These are phyloP conservation scores for Stramenopiles sp. DNA, from an alignment of 352 stramenopile genomes.

Conservation along the genomic window DNA sequence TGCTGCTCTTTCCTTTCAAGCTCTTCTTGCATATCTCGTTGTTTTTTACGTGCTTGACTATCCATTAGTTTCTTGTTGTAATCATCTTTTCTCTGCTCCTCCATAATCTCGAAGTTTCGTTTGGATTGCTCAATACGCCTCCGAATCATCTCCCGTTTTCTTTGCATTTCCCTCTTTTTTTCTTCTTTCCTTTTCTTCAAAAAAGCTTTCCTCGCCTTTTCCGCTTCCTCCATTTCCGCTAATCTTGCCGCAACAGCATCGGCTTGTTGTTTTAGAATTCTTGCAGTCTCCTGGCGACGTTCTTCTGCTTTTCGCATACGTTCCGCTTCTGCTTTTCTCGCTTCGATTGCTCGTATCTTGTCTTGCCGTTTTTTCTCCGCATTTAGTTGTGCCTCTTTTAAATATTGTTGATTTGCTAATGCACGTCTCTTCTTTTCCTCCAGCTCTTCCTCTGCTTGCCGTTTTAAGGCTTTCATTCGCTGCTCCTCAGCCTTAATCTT, in stretches of 20 bases:
- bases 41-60: constrained; percentile 30
- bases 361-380: constrained; percentile 54
- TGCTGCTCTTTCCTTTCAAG: constrained; percentile 39
- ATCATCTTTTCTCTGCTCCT: constrained; percentile 41
- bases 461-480: constrained; percentile 48
- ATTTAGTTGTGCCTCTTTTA: constrained; percentile 41
- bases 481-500: constrained; percentile 26
- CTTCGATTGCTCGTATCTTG: constrained; percentile 38
- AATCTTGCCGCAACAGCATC: constrained; percentile 39
- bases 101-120: constrained; percentile 38
- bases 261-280: constrained; percentile 38
- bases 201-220: constrained; percentile 42
- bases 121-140: constrained; percentile 45
- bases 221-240: constrained; percentile 38
- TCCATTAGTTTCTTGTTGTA: constrained; percentile 37
- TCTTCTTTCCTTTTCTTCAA: constrained; percentile 44
- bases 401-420: constrained; percentile 41
- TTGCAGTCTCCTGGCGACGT: constrained; percentile 37
- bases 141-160: constrained; percentile 34
- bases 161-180: constrained; percentile 41
- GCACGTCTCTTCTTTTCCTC: constrained; percentile 48
- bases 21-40: constrained; percentile 23
- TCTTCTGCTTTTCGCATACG: constrained; percentile 47
- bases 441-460: constrained; percentile 50
- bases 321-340: constrained; percentile 39